Conservation (phyloP, 257 asterid species). For the Solanum chiquidenum region DNA sequence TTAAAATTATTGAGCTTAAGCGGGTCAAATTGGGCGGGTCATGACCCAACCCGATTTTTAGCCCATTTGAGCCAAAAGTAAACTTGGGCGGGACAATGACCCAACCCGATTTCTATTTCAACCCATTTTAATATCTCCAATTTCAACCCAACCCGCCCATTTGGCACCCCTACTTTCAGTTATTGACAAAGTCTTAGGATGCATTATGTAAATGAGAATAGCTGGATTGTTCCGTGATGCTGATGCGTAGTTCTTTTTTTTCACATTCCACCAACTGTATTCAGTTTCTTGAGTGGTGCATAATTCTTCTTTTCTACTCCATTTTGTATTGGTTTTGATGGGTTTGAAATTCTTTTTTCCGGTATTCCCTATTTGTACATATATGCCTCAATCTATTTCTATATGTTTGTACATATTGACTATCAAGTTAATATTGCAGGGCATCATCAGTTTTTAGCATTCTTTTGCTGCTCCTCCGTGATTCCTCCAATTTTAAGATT, state of each 20-base stretch:
- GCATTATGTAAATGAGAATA: not conserved
- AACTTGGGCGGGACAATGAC: not conserved
- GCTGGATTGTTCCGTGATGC: not conserved
- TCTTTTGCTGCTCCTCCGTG: slow-evolving; percentile 76
- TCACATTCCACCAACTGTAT: not conserved
- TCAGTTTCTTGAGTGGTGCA: not conserved
- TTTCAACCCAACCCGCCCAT: not conserved
- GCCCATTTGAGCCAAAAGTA: not conserved
- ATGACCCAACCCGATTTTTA: not conserved
- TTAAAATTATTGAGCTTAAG: not conserved
- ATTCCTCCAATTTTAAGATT: slow-evolving; percentile 88
- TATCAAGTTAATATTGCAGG: slow-evolving; percentile 39
- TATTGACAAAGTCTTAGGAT: not conserved
- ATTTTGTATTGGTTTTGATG: not conserved
- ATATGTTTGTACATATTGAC: not conserved
- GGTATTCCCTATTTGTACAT: not conserved
- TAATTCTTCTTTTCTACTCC: not conserved
- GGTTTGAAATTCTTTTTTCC: not conserved
- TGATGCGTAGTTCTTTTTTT: not conserved
- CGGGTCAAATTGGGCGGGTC: not conserved
- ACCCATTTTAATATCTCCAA: not conserved
- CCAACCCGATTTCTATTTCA: not conserved
- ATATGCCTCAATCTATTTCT: not conserved
- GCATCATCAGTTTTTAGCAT: slow-evolving; percentile 77
- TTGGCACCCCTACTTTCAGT: not conserved